These are phyloP conservation scores for Xylaria sp. DNA, from an alignment of 2,329 filamentous ascomycete genomes.

Conservation along the genomic window DNA sequence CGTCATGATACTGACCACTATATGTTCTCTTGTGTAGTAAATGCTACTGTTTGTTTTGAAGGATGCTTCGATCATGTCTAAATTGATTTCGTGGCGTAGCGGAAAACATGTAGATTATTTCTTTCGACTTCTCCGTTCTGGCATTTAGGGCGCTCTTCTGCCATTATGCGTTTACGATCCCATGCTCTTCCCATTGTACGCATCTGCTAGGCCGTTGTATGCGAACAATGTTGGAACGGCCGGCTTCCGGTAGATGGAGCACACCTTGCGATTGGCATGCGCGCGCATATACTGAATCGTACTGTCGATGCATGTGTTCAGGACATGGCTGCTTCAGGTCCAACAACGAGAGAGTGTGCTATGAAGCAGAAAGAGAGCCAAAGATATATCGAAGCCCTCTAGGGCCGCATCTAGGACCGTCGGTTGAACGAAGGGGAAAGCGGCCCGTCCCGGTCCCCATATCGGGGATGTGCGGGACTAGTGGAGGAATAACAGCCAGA, in stretches of 20 bases:
- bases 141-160: no score
- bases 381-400: conserved; percentile 17
- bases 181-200: conserved; percentile 33
- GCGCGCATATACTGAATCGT: conserved; percentile 32
- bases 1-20: not conserved
- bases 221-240: conserved; percentile 25
- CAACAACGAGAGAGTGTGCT: not conserved
- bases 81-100: not conserved
- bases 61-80: not conserved
- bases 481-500: not conserved
- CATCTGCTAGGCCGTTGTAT: conserved; percentile 34
- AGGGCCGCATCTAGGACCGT: not conserved
- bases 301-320: conserved; percentile 27
- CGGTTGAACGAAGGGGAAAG: not conserved
- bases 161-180: not conserved
- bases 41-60: not conserved
- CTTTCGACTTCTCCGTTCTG: not conserved
- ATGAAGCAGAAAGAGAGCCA: not conserved
- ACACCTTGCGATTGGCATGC: conserved; percentile 30
- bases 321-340: conserved; percentile 36
- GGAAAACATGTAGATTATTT: not conserved
- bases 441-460: not conserved
- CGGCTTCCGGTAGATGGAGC: conserved; percentile 26
- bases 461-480: not conserved
- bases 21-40: not conserved